phyloP scores from a whole-genome alignment of 2,329 filamentous ascomycete genomes.

The Colletotrichum sublineola region DNA sequence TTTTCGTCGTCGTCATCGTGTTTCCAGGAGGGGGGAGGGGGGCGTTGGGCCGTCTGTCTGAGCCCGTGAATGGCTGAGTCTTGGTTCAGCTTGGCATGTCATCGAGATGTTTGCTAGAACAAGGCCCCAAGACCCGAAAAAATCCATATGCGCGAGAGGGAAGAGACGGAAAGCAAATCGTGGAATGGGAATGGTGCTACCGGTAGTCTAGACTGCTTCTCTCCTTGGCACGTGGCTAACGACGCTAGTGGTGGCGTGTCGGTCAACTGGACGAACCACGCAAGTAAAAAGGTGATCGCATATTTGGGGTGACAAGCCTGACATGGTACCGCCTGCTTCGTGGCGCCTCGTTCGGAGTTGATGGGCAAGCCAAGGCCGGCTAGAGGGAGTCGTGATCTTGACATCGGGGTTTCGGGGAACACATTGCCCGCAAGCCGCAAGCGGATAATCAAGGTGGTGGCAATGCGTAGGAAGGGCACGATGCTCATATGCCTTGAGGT shows the following conservation, averaged over 20 bases:
- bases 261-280: neutral
- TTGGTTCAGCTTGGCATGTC: slow-evolving; percentile 31
- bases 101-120: slow-evolving; percentile 8
- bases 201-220: no score
- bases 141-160: slow-evolving; percentile 14
- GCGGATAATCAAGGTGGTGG: neutral
- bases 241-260: neutral
- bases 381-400: neutral
- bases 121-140: neutral
- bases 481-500: neutral
- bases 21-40: neutral
- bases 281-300: neutral
- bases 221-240: neutral
- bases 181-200: neutral
- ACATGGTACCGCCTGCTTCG: neutral
- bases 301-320: neutral
- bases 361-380: neutral
- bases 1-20: slow-evolving; percentile 31
- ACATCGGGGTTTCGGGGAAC: neutral
- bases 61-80: slow-evolving; percentile 6
- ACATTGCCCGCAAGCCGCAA: neutral
- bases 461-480: neutral
- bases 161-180: neutral
- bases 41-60: neutral
- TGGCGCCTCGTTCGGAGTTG: neutral